These are phyloP conservation scores for Phytophthora ramorum DNA, from an alignment of 352 stramenopile species.

Conservation along the genomic window DNA sequence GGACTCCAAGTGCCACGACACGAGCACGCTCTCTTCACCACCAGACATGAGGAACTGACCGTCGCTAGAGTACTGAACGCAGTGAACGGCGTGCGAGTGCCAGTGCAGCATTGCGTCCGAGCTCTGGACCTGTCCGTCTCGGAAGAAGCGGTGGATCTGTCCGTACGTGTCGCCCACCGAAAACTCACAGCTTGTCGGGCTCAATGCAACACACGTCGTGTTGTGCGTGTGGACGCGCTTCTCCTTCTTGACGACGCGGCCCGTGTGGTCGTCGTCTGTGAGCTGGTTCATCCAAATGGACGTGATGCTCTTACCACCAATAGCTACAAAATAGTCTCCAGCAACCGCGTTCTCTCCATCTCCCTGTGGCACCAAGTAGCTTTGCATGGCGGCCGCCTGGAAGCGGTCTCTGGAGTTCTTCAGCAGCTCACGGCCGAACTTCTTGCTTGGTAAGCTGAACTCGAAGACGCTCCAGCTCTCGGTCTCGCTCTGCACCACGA, in stretches of 20 bases:
- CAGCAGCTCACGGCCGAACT: constrained; percentile 49
- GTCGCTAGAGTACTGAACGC: constrained; percentile 76
- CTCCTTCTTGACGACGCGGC: constrained; percentile 40
- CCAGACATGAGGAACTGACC: constrained; percentile 83
- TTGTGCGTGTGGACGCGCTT: constrained; percentile 57
- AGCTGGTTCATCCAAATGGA: constrained; percentile 41
- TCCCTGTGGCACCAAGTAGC: constrained; percentile 37
- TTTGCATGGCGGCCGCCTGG: constrained; percentile 59
- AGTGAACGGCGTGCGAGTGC: constrained; percentile 84
- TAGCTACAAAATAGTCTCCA: constrained; percentile 62
- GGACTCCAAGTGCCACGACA: constrained; percentile 87
- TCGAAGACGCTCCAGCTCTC: constrained; percentile 61
- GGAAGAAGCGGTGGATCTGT: constrained; percentile 67
- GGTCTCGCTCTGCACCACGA: constrained; percentile 49
- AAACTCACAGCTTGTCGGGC: constrained; percentile 60
- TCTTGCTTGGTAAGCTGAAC: constrained; percentile 82
- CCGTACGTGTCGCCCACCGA: constrained; percentile 67
- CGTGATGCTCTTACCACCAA: constrained; percentile 45
- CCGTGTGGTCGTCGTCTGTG: constrained; percentile 27
- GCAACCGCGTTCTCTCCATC: constrained; percentile 15
- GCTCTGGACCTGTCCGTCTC: background rate
- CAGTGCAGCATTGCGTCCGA: constrained; percentile 81
- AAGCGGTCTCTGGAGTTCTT: constrained; percentile 59
- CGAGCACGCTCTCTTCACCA: constrained; percentile 87
- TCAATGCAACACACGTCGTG: constrained; percentile 69